Evolutionary conservation across 2,329 filamentous ascomycete genomes (phyloP).

Genomic region (Tolypocladium endophyticum): DNA sequence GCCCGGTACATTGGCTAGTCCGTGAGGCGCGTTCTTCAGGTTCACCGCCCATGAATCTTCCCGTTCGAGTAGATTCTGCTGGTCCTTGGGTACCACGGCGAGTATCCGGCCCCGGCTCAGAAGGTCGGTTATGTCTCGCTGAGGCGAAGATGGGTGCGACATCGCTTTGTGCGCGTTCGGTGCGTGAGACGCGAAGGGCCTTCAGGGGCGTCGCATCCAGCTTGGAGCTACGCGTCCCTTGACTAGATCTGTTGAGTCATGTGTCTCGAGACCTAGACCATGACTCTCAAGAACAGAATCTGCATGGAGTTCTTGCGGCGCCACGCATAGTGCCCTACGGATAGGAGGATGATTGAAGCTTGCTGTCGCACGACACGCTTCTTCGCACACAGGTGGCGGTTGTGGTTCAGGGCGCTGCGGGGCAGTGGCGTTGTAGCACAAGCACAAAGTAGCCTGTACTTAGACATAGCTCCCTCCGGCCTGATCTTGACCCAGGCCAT

Average conservation of each 20-base stretch:
- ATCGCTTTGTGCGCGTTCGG: slow-evolving; percentile 8
- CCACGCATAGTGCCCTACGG: not conserved
- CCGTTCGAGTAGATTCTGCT: slow-evolving; percentile 23
- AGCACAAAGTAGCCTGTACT: not conserved
- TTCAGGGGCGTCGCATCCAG: not conserved
- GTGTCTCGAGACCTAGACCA: not conserved
- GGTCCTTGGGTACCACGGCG: slow-evolving; percentile 25
- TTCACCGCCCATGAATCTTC: slow-evolving; percentile 25
- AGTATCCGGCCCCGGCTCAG: slow-evolving; percentile 15
- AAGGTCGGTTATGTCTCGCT: slow-evolving; percentile 11
- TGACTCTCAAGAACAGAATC: not conserved
- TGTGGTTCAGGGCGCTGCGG: not conserved
- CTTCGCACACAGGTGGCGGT: not conserved
- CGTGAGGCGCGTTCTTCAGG: slow-evolving; percentile 12
- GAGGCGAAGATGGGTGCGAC: slow-evolving; percentile 13
- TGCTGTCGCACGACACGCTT: not conserved
- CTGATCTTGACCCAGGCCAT: rapidly evolving
- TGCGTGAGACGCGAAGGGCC: not conserved
- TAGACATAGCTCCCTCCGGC: not conserved
- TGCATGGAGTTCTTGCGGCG: not conserved
- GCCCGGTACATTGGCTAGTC: slow-evolving; percentile 21
- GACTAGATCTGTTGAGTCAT: not conserved
- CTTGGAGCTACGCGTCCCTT: not conserved
- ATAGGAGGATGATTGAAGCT: not conserved
- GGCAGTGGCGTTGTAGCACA: not conserved